phyloP scores from a whole-genome alignment of 2,329 filamentous ascomycete species.

The Microcera coccophila region DNA sequence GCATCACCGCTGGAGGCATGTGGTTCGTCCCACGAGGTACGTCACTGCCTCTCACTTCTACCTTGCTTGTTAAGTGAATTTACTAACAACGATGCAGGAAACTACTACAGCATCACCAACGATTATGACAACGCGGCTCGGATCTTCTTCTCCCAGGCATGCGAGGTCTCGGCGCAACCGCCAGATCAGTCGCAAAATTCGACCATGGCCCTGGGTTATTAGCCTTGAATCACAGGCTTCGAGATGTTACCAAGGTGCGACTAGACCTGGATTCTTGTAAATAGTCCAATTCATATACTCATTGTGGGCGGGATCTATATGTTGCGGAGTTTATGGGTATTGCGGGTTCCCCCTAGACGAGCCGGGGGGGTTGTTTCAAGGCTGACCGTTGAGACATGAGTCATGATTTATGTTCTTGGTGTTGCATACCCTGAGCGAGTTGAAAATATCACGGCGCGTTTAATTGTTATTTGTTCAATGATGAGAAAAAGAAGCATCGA shows the following conservation, averaged over 20 bases:
- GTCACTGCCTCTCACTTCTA: slow-evolving; percentile 30
- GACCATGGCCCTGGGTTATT: slow-evolving; percentile 18
- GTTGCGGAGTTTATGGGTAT: slow-evolving; percentile 7
- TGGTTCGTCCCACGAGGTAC: slow-evolving; percentile 94
- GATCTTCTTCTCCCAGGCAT: slow-evolving; percentile 91
- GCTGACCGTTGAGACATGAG: background rate
- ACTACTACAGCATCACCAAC: slow-evolving; percentile 89
- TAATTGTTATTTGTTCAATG: background rate
- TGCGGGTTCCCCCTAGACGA: background rate
- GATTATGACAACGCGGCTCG: slow-evolving; percentile 67
- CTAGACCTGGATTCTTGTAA: slow-evolving; percentile 3
- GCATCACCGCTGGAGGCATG: slow-evolving; percentile 80
- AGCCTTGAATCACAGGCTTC: background rate
- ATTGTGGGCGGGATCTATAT: slow-evolving; percentile 4
- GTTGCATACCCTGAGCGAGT: background rate
- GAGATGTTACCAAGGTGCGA: background rate
- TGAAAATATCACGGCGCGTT: background rate
- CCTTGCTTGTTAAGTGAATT: background rate
- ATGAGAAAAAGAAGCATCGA: background rate
- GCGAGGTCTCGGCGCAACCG: slow-evolving; percentile 46
- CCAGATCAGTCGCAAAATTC: slow-evolving; percentile 22
- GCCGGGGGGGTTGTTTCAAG: background rate
- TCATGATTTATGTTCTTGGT: background rate
- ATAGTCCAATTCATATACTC: slow-evolving; percentile 5
- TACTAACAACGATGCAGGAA: slow-evolving; percentile 55